Evolutionary conservation across 2,329 filamentous ascomycete genomes (phyloP).

Genomic region (Camptophora hylomeconis): DNA sequence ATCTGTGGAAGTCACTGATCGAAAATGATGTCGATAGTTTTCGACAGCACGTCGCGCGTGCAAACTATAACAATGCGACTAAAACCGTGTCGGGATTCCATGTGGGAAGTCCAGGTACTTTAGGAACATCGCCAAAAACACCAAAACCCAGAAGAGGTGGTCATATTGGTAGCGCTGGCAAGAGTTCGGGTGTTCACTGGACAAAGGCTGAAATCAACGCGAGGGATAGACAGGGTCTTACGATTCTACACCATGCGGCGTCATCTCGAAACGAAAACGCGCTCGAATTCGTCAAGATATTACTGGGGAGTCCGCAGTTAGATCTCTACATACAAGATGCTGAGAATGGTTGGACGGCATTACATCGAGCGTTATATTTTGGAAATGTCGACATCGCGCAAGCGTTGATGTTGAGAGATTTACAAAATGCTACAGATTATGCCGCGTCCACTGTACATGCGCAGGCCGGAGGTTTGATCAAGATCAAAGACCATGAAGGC

Average conservation of each 20-base stretch:
- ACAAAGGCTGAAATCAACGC: constrained; percentile 65
- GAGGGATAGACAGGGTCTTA: constrained; percentile 69
- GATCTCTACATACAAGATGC: constrained; percentile 79
- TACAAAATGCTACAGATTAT: constrained; percentile 50
- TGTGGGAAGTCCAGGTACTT: constrained; percentile 23
- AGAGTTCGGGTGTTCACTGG: constrained; percentile 21
- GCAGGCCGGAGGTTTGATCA: constrained; percentile 60
- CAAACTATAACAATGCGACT: constrained; percentile 36
- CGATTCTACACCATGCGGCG: constrained; percentile 70
- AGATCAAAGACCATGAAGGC: constrained; percentile 89
- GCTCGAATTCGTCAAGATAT: constrained; percentile 59
- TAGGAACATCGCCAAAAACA: constrained; percentile 34
- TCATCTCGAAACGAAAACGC: constrained; percentile 61
- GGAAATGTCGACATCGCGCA: constrained; percentile 81
- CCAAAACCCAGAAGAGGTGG: constrained; percentile 18
- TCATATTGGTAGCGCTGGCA: constrained; percentile 6
- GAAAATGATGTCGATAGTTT: constrained; percentile 97
- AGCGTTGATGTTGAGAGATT: constrained; percentile 66
- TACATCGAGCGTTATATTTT: constrained; percentile 81
- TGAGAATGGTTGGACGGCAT: constrained; percentile 90
- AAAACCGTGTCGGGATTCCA: constrained; percentile 18
- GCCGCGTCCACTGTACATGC: constrained; percentile 45
- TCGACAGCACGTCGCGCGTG: constrained; percentile 69
- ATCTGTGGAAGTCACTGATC: constrained; percentile 92
- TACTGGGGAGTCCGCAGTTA: constrained; percentile 69